Conservation (phyloP, 2,329 filamentous ascomycete species). For the Phaeosphaeriaceae sp. region DNA sequence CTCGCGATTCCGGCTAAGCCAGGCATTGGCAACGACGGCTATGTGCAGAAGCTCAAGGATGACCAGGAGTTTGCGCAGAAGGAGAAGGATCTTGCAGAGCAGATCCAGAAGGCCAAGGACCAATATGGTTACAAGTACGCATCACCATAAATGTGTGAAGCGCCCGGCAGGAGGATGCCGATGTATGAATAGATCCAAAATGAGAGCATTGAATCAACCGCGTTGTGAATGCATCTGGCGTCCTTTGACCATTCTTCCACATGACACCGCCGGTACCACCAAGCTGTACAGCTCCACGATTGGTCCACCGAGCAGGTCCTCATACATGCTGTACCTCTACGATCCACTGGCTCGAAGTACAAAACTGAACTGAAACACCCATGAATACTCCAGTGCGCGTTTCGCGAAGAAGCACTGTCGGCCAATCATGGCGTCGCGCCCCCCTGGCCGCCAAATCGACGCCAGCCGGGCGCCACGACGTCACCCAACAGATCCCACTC, state of each 20-base stretch:
- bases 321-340: background rate
- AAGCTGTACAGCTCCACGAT: background rate
- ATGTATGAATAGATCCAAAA: background rate
- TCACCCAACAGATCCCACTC: constrained; percentile 30
- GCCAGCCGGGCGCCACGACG: constrained; percentile 33
- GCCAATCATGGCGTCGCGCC: constrained; percentile 32
- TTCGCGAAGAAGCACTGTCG: constrained; percentile 11
- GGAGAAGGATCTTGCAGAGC: constrained; percentile 48
- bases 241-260: background rate
- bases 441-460: constrained; percentile 13
- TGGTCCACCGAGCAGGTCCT: background rate
- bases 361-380: constrained; percentile 18
- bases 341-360: background rate
- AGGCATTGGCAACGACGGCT: constrained; percentile 50
- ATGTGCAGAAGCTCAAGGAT: constrained; percentile 52
- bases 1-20: constrained; percentile 46
- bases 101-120: constrained; percentile 52
- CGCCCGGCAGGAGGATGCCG: constrained; percentile 2
- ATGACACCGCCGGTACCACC: background rate
- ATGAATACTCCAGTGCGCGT: constrained; percentile 10
- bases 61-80: constrained; percentile 58
- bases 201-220: background rate
- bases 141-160: constrained; percentile 34
- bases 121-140: constrained; percentile 56
- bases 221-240: background rate